A percentile compares a stretch with the other conserved stretches of the same genome.
These are phyloP conservation scores for Chrysosporium queenslandicum DNA, from an alignment of 2,329 filamentous ascomycete species.

Conservation along the genomic window DNA sequence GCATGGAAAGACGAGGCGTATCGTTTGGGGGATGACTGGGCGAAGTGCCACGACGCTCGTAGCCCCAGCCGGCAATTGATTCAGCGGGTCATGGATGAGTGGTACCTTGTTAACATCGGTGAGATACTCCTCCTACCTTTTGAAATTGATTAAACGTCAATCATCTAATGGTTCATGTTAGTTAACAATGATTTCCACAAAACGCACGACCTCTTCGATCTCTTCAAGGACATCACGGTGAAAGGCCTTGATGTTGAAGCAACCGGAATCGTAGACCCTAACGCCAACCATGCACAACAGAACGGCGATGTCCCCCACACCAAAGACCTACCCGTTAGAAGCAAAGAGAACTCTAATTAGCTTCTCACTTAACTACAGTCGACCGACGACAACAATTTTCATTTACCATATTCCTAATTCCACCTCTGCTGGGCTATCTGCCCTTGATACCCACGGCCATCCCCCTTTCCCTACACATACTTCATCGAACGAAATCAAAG, in stretches of 20 bases:
- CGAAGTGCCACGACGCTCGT: slow-evolving; percentile 69
- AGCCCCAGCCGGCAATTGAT: slow-evolving; percentile 73
- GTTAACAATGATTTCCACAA: slow-evolving; percentile 98
- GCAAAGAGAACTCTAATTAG: slow-evolving; percentile 5
- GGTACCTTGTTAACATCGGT: slow-evolving; percentile 95
- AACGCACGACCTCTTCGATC: slow-evolving; percentile 66
- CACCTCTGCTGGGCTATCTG: not conserved
- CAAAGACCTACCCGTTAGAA: not conserved
- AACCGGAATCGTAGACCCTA: slow-evolving; percentile 6
- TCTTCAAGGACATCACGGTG: slow-evolving; percentile 63
- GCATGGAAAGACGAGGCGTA: slow-evolving; percentile 99
- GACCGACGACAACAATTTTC: not conserved
- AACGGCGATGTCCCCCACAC: slow-evolving; percentile 1
- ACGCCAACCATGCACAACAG: not conserved
- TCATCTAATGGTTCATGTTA: slow-evolving; percentile 33
- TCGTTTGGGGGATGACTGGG: slow-evolving; percentile 85
- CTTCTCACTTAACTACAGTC: not conserved
- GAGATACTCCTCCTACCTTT: slow-evolving; percentile 30
- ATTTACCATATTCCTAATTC: not conserved
- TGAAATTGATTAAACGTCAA: no score
- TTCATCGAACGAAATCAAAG: not conserved
- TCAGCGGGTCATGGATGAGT: slow-evolving; percentile 72
- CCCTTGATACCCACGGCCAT: not conserved
- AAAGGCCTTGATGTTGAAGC: slow-evolving; percentile 31
- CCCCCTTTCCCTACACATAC: not conserved